These are phyloP conservation scores for Flaveria sonorensis DNA, from an alignment of 129 eudicot species.

Conservation along the genomic window DNA sequence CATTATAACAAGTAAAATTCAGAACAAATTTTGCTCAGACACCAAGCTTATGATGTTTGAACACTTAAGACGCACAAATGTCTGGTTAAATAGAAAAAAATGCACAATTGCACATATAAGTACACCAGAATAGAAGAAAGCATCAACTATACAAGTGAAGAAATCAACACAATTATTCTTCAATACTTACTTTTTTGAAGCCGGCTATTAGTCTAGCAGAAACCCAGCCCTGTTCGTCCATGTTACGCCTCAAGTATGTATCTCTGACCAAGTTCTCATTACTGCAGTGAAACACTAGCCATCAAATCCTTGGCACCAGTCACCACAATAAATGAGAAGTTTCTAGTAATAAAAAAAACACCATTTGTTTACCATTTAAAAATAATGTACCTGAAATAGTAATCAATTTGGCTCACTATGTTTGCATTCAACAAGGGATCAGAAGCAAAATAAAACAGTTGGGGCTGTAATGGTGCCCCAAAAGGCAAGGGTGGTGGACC, in stretches of 20 bases:
- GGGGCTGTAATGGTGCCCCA: conserved; percentile 52
- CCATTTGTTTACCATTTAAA: not conserved
- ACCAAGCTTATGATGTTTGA: not conserved
- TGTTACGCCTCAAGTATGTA: conserved; percentile 65
- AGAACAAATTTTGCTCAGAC: conserved; percentile 9
- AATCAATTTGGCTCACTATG: conserved; percentile 76
- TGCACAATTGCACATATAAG: not conserved
- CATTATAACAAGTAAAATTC: not conserved
- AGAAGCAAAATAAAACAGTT: conserved; percentile 42
- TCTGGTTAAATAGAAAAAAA: not conserved
- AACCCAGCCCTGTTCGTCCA: conserved; percentile 97
- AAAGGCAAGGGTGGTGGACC: conserved; percentile 48
- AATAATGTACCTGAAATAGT: conserved; percentile 73
- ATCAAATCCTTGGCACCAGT: conserved; percentile 7
- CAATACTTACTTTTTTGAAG: conserved; percentile 68
- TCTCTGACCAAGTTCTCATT: conserved; percentile 83
- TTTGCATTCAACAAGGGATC: conserved; percentile 59
- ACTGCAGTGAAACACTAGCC: conserved; percentile 46
- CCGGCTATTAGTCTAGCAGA: conserved; percentile 66
- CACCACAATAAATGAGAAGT: conserved; percentile 7
- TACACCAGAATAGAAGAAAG: not conserved
- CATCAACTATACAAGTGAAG: not conserved
- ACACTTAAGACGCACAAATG: conserved; percentile 16
- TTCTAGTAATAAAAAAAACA: conserved; percentile 5
- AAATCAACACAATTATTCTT: not conserved